phyloP scores from a whole-genome alignment of 2,329 filamentous ascomycete genomes.

The Arthrobotrys pseudoclavata region DNA sequence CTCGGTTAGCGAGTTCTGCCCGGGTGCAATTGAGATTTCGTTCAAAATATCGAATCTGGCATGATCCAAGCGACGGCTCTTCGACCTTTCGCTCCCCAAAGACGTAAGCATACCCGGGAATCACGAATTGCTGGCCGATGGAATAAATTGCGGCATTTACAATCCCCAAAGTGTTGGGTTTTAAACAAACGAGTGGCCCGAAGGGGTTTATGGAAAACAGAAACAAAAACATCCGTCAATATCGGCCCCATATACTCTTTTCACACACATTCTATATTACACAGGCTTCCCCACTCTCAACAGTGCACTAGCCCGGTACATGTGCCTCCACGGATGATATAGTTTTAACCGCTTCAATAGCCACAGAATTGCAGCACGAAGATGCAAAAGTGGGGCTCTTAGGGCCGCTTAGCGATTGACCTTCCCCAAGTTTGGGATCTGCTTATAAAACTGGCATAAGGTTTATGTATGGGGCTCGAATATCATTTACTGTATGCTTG shows the following conservation, averaged over 20 bases:
- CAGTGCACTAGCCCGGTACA: neutral
- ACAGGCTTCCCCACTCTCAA: constrained; percentile 20
- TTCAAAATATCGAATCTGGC: constrained; percentile 54
- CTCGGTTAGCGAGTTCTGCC: constrained; percentile 57
- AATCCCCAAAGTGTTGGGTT: constrained; percentile 7
- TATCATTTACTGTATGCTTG: constrained; percentile 10
- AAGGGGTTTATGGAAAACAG: constrained; percentile 23
- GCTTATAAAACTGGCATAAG: constrained; percentile 56
- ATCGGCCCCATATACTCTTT: constrained; percentile 39
- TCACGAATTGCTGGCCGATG: constrained; percentile 48
- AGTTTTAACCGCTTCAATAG: constrained; percentile 41
- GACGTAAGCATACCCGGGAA: constrained; percentile 58
- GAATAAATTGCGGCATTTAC: constrained; percentile 58
- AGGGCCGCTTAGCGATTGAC: constrained; percentile 55
- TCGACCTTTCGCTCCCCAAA: constrained; percentile 31
- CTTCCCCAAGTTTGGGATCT: constrained; percentile 50
- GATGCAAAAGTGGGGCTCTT: constrained; percentile 45
- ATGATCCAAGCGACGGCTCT: constrained; percentile 56
- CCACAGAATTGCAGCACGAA: constrained; percentile 17
- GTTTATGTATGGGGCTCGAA: constrained; percentile 12
- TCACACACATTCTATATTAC: constrained; percentile 18
- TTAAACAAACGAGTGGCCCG: constrained; percentile 20
- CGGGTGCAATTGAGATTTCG: constrained; percentile 49
- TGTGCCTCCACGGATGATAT: constrained; percentile 18
- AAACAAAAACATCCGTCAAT: constrained; percentile 56